Evolutionary conservation across 257 asterid species (phyloP).

Genomic region (Solanum chiquidenum): DNA sequence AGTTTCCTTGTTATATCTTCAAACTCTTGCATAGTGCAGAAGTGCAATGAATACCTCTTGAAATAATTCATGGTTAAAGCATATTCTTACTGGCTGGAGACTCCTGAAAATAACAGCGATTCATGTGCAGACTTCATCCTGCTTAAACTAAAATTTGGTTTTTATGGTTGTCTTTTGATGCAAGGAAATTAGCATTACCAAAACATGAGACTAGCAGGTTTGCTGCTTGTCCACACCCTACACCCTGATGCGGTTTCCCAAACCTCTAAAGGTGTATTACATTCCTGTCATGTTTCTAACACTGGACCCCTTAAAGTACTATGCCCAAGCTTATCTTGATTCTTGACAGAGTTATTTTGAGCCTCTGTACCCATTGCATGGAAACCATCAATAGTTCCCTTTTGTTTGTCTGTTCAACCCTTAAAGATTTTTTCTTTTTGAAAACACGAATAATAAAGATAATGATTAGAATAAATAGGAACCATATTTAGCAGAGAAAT

Average conservation of each 20-base stretch:
- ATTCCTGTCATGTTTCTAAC: not conserved
- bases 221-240: not conserved
- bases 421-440: not conserved
- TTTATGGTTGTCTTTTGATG: slow-evolving; percentile 57
- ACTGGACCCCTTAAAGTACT: not conserved
- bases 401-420: not conserved
- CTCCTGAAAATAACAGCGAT: slow-evolving; percentile 45
- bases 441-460: not conserved
- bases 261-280: not conserved
- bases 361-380: not conserved
- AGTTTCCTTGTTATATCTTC: not conserved
- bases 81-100: slow-evolving; percentile 34
- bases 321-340: not conserved
- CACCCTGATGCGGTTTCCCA: not conserved
- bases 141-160: slow-evolving; percentile 60
- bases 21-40: not conserved
- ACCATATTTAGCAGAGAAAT: not conserved
- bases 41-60: not conserved
- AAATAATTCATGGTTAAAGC: not conserved
- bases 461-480: not conserved
- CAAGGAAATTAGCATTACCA: slow-evolving; percentile 35
- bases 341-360: not conserved
- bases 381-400: not conserved
- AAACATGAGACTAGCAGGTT: not conserved
- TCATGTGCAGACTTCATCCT: slow-evolving; percentile 48